Evolutionary conservation across 257 asterid genomes (phyloP).

Genomic region (Fraxinus anomala): DNA sequence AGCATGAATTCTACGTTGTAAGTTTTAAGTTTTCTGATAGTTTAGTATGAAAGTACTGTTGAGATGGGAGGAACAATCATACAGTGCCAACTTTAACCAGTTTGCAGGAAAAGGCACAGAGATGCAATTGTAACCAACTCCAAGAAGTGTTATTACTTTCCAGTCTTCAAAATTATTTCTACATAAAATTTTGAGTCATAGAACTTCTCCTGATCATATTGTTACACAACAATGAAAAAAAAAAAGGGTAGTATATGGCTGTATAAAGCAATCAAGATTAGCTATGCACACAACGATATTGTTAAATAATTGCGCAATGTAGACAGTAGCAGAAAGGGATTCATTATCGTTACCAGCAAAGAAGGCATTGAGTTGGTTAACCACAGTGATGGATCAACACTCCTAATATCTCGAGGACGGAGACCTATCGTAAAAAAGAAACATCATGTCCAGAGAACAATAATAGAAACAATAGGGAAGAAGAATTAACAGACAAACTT

Average conservation of each 20-base stretch:
- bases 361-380: constrained; percentile 95
- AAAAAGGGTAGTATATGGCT: neutral
- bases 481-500: constrained; percentile 9
- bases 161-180: constrained; percentile 11
- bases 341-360: constrained; percentile 57
- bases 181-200: constrained; percentile 1
- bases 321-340: constrained; percentile 9
- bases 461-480: constrained; percentile 13
- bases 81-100: constrained; percentile 18
- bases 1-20: constrained; percentile 19
- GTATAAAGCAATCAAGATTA: constrained; percentile 4
- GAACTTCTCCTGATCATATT: neutral
- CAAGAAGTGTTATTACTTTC: constrained; percentile 17
- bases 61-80: constrained; percentile 16
- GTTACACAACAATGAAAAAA: constrained; percentile 3
- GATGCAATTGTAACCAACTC: constrained; percentile 15
- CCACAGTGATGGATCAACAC: constrained; percentile 99
- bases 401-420: constrained; percentile 94
- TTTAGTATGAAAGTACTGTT: constrained; percentile 12
- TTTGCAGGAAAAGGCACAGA: constrained; percentile 8
- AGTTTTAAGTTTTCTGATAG: constrained; percentile 9
- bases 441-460: constrained; percentile 16
- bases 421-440: constrained; percentile 53
- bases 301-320: constrained; percentile 12
- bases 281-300: neutral